Evolutionary conservation across 1,284 basidiomycete genomes (phyloP).

Genomic region (Ustilago loliicola): DNA sequence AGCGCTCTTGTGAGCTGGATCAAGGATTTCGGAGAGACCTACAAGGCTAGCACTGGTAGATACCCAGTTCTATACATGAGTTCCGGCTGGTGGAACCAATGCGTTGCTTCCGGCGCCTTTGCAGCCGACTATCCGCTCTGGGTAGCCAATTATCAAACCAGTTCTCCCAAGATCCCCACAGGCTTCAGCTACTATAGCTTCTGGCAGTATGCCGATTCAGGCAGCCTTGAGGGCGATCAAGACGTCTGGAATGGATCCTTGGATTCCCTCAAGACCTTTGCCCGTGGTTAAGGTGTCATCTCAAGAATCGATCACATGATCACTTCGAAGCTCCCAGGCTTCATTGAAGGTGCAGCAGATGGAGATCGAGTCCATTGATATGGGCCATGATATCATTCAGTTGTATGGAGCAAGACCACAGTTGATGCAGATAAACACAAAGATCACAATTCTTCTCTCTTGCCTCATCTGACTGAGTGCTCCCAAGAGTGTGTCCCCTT

Average conservation of each 20-base stretch:
- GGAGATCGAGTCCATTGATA: no score
- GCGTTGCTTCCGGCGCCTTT: conserved; percentile 75
- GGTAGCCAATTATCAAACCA: conserved; percentile 74
- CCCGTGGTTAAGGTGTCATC: conserved; percentile 26
- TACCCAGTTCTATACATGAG: conserved; percentile 77
- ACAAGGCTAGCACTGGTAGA: conserved; percentile 74
- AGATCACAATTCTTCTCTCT: no score
- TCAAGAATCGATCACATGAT: no score
- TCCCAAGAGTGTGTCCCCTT: no score
- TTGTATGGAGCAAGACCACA: no score
- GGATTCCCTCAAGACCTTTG: conserved; percentile 60
- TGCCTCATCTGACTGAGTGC: no score
- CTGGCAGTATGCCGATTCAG: conserved; percentile 77
- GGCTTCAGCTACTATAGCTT: conserved; percentile 73
- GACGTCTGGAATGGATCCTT: conserved; percentile 71
- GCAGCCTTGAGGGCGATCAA: conserved; percentile 75
- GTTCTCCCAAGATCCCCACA: conserved; percentile 42
- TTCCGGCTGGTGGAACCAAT: conserved; percentile 79
- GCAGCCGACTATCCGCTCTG: conserved; percentile 75
- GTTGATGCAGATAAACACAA: no score
- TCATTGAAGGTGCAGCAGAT: no score
- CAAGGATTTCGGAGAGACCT: conserved; percentile 73
- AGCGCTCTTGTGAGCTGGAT: conserved; percentile 78
- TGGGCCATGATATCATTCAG: no score
- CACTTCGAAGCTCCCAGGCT: no score